Conservation (phyloP, 352 stramenopile genomes). For the Pythium aphanidermatum region DNA sequence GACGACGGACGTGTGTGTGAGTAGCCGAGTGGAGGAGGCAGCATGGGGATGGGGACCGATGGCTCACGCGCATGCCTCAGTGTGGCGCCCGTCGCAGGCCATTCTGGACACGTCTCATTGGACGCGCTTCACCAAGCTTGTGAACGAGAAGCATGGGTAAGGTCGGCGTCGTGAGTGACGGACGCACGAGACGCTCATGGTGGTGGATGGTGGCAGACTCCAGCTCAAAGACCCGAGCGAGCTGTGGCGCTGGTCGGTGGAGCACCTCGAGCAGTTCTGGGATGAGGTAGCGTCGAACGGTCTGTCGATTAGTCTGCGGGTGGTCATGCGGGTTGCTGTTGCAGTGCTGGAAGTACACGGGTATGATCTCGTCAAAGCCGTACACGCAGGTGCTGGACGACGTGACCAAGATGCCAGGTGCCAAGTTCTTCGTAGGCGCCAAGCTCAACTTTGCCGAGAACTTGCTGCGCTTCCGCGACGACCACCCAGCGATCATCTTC, state of each 20-base stretch:
- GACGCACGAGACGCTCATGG: no score
- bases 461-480: conserved; percentile 63
- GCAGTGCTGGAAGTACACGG: conserved; percentile 71
- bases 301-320: neutral
- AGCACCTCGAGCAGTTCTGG: conserved; percentile 64
- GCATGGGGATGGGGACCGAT: no score
- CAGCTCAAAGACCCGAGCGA: conserved; percentile 35
- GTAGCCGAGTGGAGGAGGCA: no score
- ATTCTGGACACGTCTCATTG: conserved; percentile 52
- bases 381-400: conserved; percentile 54
- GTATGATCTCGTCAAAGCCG: conserved; percentile 46
- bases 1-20: no score
- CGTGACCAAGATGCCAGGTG: conserved; percentile 54
- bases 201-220: no score
- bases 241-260: conserved; percentile 70
- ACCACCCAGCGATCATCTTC: conserved; percentile 68
- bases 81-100: conserved; percentile 46
- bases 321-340: neutral
- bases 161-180: no score
- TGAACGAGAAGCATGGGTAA: conserved; percentile 56
- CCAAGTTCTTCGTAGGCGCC: conserved; percentile 67
- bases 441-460: conserved; percentile 76
- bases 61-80: no score
- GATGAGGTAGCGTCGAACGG: conserved; percentile 22
- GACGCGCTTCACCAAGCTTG: conserved; percentile 56